A percentile compares a stretch with the other conserved stretches of the same genome.
These are phyloP conservation scores for Pythium sukuiense DNA, from an alignment of 352 stramenopile species.

Conservation along the genomic window DNA sequence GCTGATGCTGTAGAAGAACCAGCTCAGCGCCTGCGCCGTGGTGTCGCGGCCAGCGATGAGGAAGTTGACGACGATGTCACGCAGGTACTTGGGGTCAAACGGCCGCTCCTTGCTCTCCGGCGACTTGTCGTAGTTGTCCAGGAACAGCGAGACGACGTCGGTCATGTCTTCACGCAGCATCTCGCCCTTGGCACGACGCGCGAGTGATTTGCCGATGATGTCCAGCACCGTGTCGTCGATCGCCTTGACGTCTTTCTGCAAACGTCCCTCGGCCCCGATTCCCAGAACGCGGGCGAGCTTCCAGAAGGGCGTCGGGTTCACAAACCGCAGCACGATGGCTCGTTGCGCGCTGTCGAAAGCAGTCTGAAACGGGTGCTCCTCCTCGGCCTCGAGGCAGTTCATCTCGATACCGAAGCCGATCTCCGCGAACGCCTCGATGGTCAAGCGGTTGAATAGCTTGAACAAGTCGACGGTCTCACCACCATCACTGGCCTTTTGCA, in stretches of 20 bases:
- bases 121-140: conserved; percentile 34
- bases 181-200: conserved; percentile 17
- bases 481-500: conserved; percentile 8
- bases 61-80: conserved; percentile 73
- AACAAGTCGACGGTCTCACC: conserved; percentile 38
- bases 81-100: conserved; percentile 41
- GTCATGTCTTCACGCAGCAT: conserved; percentile 1
- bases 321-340: conserved; percentile 28
- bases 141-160: conserved; percentile 51
- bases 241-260: conserved; percentile 36
- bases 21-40: conserved; percentile 54
- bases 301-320: conserved; percentile 43
- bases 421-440: conserved; percentile 52
- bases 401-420: conserved; percentile 59
- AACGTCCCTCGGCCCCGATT: conserved; percentile 34
- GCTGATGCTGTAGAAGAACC: conserved; percentile 64
- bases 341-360: conserved; percentile 44
- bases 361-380: conserved; percentile 53
- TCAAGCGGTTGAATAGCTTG: conserved; percentile 46
- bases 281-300: conserved; percentile 37
- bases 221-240: conserved; percentile 48
- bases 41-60: conserved; percentile 76
- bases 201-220: conserved; percentile 43
- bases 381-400: conserved; percentile 38
- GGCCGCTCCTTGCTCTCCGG: conserved; percentile 18